Conservation (phyloP, 176 grass and related monocot species). For the Paspalum vaginatum region DNA sequence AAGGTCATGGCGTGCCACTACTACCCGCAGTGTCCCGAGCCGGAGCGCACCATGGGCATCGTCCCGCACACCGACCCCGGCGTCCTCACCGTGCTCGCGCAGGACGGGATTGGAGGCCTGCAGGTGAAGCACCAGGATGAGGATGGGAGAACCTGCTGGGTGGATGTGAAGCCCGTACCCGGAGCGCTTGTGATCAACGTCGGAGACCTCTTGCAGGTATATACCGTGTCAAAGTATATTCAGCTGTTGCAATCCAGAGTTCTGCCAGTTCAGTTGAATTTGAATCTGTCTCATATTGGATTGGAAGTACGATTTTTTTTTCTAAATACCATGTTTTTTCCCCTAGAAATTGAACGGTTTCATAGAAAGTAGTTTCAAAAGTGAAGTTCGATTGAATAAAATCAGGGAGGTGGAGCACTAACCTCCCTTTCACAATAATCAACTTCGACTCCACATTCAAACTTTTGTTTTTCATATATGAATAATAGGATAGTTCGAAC, state of each 20-base stretch:
- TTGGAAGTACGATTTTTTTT: too few species aligned
- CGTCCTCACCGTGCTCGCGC: slow-evolving; percentile 67
- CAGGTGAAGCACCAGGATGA: slow-evolving; percentile 65
- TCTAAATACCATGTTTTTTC: too few species aligned
- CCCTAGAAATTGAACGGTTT: too few species aligned
- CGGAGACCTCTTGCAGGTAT: slow-evolving; percentile 89
- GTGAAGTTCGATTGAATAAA: background rate
- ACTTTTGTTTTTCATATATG: too few species aligned
- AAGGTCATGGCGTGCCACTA: slow-evolving; percentile 89
- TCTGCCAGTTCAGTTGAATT: background rate
- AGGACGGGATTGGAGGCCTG: slow-evolving; percentile 70
- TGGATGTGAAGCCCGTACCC: slow-evolving; percentile 63
- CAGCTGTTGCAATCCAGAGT: background rate
- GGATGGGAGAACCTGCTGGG: slow-evolving; percentile 60
- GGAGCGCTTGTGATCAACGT: slow-evolving; percentile 88
- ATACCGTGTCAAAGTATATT: too few species aligned
- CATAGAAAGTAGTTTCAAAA: background rate
- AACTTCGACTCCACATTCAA: too few species aligned
- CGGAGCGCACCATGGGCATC: slow-evolving; percentile 69
- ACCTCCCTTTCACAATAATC: too few species aligned
- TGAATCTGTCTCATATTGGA: background rate
- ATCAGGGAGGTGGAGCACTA: background rate
- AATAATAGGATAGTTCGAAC: too few species aligned
- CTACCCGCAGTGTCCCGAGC: slow-evolving; percentile 90
- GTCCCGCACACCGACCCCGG: slow-evolving; percentile 82